Conservation (phyloP, 345 rosid genomes). For the Toxicodendron radicans region DNA sequence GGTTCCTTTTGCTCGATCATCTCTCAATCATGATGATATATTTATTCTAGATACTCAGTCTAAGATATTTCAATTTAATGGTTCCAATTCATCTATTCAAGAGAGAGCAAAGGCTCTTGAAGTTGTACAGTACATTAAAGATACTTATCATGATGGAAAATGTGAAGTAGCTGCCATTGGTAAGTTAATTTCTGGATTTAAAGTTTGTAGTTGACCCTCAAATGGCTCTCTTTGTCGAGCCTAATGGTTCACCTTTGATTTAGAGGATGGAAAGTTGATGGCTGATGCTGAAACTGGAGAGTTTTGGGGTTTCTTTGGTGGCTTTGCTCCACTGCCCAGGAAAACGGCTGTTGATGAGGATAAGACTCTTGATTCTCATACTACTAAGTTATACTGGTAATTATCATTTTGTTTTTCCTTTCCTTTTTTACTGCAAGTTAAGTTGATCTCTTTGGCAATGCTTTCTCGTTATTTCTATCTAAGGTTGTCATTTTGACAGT, state of each 20-base stretch:
- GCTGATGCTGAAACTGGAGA: slow-evolving; percentile 99
- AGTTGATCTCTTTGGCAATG: neutral
- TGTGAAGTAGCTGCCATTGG: slow-evolving; percentile 95
- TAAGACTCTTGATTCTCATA: slow-evolving; percentile 36
- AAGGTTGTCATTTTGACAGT: neutral
- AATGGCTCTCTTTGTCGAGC: slow-evolving; percentile 5
- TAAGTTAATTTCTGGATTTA: slow-evolving; percentile 41
- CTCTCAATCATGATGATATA: slow-evolving; percentile 94
- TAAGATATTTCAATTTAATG: slow-evolving; percentile 94
- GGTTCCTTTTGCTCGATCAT: slow-evolving; percentile 92
- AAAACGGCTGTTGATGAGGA: slow-evolving; percentile 62
- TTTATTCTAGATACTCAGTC: slow-evolving; percentile 93
- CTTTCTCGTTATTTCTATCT: neutral
- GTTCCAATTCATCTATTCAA: slow-evolving; percentile 93
- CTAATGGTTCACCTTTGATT: slow-evolving; percentile 24
- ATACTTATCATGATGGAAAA: slow-evolving; percentile 92
- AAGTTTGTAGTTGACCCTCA: slow-evolving; percentile 10
- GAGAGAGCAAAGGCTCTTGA: slow-evolving; percentile 99
- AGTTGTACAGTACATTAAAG: slow-evolving; percentile 95
- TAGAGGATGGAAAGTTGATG: slow-evolving; percentile 98
- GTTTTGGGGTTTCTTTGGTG: slow-evolving; percentile 97
- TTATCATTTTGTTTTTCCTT: slow-evolving; percentile 16
- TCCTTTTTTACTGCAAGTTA: neutral
- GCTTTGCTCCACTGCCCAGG: slow-evolving; percentile 98
- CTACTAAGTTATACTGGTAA: slow-evolving; percentile 70